Evolutionary conservation across 1,284 basidiomycete genomes (phyloP).

Genomic region (Chondrostereum purpureum): DNA sequence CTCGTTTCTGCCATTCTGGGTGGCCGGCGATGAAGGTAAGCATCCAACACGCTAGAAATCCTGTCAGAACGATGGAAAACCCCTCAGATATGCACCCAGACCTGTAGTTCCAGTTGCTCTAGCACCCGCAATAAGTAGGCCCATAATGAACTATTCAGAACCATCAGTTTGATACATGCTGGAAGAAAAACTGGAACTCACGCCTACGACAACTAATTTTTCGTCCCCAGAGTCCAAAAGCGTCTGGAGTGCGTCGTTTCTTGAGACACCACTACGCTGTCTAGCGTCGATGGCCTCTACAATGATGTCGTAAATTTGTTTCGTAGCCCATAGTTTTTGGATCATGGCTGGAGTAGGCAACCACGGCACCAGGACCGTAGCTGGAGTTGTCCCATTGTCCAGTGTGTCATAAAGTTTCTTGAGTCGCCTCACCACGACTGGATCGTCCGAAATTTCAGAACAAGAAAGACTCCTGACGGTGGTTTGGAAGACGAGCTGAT

Average conservation of each 20-base stretch:
- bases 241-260: slow-evolving; percentile 65
- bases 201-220: slow-evolving; percentile 58
- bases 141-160: slow-evolving; percentile 65
- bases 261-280: slow-evolving; percentile 43
- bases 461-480: slow-evolving; percentile 61
- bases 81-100: slow-evolving; percentile 18
- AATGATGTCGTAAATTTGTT: slow-evolving; percentile 65
- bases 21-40: slow-evolving; percentile 61
- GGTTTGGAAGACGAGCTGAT: slow-evolving; percentile 63
- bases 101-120: slow-evolving; percentile 69
- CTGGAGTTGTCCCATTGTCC: slow-evolving; percentile 62
- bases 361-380: slow-evolving; percentile 67
- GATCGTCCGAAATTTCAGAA: slow-evolving; percentile 61
- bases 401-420: slow-evolving; percentile 58
- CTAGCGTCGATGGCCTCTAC: slow-evolving; percentile 47
- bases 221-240: slow-evolving; percentile 64
- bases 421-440: slow-evolving; percentile 48
- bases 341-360: slow-evolving; percentile 65
- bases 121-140: slow-evolving; percentile 65
- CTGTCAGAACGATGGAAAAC: background rate
- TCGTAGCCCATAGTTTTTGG: slow-evolving; percentile 60
- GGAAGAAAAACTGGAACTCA: slow-evolving; percentile 29
- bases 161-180: slow-evolving; percentile 14
- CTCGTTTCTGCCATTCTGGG: slow-evolving; percentile 53
- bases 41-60: slow-evolving; percentile 56